These are phyloP conservation scores for Sclerotiophoma versabilis DNA, from an alignment of 2,329 filamentous ascomycete species.

Conservation along the genomic window DNA sequence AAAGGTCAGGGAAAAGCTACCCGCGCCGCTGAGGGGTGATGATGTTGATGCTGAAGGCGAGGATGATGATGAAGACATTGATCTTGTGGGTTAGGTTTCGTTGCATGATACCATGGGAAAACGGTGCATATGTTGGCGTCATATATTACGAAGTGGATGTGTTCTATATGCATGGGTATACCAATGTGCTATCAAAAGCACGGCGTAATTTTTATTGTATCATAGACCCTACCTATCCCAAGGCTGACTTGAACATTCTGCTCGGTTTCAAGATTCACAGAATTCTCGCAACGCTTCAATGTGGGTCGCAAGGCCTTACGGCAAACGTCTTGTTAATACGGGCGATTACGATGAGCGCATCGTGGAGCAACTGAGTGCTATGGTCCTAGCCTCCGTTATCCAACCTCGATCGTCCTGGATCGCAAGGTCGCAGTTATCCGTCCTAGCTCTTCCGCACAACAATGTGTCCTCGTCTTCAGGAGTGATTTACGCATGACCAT, in stretches of 20 bases:
- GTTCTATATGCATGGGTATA: conserved; percentile 6
- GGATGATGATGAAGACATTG: conserved; percentile 21
- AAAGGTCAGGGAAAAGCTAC: conserved; percentile 32
- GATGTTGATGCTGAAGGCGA: conserved; percentile 35
- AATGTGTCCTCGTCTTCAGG: no score
- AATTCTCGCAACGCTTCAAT: no score
- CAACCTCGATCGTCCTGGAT: no score
- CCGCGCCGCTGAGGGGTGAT: conserved; percentile 29
- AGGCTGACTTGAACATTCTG: no score
- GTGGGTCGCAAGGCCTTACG: no score
- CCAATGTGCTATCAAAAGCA: neutral
- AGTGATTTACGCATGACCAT: neutral
- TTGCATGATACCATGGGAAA: neutral
- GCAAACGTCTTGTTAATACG: no score
- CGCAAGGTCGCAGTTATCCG: neutral
- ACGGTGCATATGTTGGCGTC: conserved; percentile 12
- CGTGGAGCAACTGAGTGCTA: no score
- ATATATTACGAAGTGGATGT: neutral
- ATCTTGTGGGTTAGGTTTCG: neutral
- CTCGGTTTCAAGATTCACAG: no score
- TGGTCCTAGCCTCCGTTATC: no score
- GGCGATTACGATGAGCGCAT: no score
- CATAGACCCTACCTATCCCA: neutral
- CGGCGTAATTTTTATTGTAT: neutral
- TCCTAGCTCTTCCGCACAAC: no score